These are phyloP conservation scores for Fusarium sp. DNA, from an alignment of 2,329 filamentous ascomycete genomes.

Conservation along the genomic window DNA sequence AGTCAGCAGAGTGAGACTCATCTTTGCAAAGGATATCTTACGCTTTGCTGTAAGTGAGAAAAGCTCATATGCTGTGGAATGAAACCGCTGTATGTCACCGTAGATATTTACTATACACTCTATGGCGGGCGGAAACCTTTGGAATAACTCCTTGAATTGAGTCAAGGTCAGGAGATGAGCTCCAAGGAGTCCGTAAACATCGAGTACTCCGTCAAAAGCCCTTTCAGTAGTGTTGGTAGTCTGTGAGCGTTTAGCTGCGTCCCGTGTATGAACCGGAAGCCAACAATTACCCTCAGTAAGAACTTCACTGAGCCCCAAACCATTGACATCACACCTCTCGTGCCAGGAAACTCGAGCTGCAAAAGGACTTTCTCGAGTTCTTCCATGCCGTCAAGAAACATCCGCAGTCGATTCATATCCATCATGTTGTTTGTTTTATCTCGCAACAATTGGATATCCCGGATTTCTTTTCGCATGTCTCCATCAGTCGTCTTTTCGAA, in stretches of 20 bases:
- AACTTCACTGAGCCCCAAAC: not conserved
- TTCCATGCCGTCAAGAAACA: not conserved
- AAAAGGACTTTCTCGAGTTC: not conserved
- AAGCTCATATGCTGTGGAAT: not conserved
- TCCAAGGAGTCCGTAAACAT: not conserved
- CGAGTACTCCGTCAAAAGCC: slow-evolving; percentile 1
- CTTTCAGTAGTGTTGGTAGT: not conserved
- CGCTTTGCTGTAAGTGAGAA: not conserved
- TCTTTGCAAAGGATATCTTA: accelerated
- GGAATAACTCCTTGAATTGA: not conserved
- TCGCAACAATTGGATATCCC: not conserved
- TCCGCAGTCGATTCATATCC: slow-evolving; percentile 7
- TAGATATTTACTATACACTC: slow-evolving; percentile 4
- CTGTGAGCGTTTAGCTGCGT: not conserved
- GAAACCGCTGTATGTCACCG: not conserved
- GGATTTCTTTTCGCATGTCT: not conserved
- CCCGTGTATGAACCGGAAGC: accelerated
- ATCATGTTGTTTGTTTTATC: not conserved
- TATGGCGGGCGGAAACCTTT: not conserved
- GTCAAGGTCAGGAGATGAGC: not conserved
- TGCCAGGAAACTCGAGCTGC: not conserved
- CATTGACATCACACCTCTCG: not conserved
- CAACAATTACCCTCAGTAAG: not conserved
- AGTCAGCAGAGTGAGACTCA: accelerated
- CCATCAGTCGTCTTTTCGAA: not conserved